Base-by-base conservation (phyloP, 1,139 yeast genomes). In the Suhomyces coccinellae region DNA sequence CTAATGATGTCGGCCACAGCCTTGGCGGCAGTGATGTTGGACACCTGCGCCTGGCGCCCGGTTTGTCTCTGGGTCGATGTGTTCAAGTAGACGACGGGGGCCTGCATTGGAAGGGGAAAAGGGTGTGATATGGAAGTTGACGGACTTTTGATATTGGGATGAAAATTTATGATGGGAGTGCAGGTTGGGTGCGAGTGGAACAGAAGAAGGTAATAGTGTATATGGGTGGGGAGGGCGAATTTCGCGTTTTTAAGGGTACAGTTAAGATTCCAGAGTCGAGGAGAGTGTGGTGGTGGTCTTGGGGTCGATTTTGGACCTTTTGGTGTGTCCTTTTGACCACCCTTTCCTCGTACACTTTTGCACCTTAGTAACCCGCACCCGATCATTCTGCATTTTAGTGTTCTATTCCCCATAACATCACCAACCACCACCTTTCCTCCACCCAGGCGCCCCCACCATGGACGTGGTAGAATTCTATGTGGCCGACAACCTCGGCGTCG, bases 1-100 rank as follows among this genome's bases (percentile, higher is more conserved):
- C 99, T 80, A 58, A 95, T 90, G 61, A 95, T 91, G 66, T 93
- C 98, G 0, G 97, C 95, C 39, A 91, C 97, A 9, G 99, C 97
- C 66, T 95, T 95, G 26, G 99, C 99, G 2, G 99, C 99, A 8
- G 97, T 89, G 69, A 95, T 93, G 62, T 95, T 95, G 51, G 97
- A 88, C 49, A 88, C 79, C 71, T 95, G 99, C 2, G 99, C 99
- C 67, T 91, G 93, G 57, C 98, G 90, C 40, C 99, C 99, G 34
- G 91, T 84, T 62, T 95, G 96, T 65, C 99, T 85, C 66, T 90
- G 96, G 52, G 91, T 86, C 46, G 89, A 82, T 38, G 98, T 87
- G 71, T 90, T 74, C 67, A 74, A 65, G 56, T 74, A 74, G 39
- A 74, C 78, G 45, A 74, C 79, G 40, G 79, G 79, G 20, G 79